These are phyloP conservation scores for Alternaria novae-zelandiae DNA, from an alignment of 2,329 filamentous ascomycete species.

Conservation along the genomic window DNA sequence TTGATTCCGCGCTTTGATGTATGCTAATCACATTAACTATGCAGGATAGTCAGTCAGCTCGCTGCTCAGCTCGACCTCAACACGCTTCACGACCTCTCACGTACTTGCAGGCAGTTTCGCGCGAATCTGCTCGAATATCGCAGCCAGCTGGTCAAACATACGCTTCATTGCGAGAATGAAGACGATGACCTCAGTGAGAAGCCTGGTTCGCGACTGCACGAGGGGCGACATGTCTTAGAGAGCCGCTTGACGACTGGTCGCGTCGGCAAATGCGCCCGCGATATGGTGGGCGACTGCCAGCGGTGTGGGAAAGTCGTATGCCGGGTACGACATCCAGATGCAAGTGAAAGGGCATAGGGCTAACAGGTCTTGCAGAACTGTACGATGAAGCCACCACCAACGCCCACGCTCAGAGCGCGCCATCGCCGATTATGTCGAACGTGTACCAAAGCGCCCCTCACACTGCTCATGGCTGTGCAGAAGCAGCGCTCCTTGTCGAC, in stretches of 20 bases:
- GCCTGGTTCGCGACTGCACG: constrained; percentile 50
- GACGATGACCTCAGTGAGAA: constrained; percentile 59
- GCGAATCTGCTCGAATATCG: constrained; percentile 80
- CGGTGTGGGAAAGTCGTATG: constrained; percentile 80
- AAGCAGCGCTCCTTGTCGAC: constrained; percentile 28
- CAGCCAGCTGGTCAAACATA: constrained; percentile 72
- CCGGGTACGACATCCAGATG: constrained; percentile 64
- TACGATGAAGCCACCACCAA: constrained; percentile 79
- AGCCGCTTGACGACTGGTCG: constrained; percentile 65
- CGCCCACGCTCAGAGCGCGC: constrained; percentile 70
- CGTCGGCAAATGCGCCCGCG: constrained; percentile 79
- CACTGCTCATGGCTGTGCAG: constrained; percentile 52
- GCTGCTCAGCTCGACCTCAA: constrained; percentile 84
- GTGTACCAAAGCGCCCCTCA: constrained; percentile 75
- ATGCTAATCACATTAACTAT: constrained; percentile 38
- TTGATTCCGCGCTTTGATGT: constrained; percentile 29
- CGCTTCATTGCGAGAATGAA: constrained; percentile 82
- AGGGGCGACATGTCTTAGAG: constrained; percentile 20
- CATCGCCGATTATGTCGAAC: constrained; percentile 81
- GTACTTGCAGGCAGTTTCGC: constrained; percentile 81
- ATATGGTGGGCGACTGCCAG: constrained; percentile 84
- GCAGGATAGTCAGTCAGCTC: constrained; percentile 77
- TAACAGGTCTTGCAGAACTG: constrained; percentile 72
- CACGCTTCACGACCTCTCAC: constrained; percentile 81
- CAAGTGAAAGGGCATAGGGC: background rate